Evolutionary conservation across 1,139 yeast species (phyloP), one percentile per base, ranked within the genome.

Genomic region (Suhomyces bokatorum): DNA sequence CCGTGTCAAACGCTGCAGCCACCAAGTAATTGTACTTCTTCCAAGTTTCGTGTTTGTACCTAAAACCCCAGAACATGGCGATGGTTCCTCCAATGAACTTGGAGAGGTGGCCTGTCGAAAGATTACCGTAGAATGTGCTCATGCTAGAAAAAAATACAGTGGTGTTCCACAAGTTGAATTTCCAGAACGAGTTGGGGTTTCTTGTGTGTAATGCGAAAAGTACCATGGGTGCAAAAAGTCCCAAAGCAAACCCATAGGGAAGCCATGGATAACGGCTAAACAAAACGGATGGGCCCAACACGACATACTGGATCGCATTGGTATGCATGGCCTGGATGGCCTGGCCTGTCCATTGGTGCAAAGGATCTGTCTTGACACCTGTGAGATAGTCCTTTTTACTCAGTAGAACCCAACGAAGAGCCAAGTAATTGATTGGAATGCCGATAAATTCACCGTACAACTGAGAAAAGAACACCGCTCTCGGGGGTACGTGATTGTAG

Each of bases 271-370:
- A 75, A 34, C 69, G 60, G 8, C 55, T 56, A 50, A 77, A 77
- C 4, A 77, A 58, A 32, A 72, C 57, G 7, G 60, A 52, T 0
- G 81, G 81, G 0, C 81, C 82, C 35, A 77, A 57, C 1, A 77
- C 64, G 13, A 75, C 80, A 47, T 76, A 76, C 52, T 74, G 80
- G 26, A 77, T 70, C 11, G 81, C 76, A 52, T 75, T 75, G 12
- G 78, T 71, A 51, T 75, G 75, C 46, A 64, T 66, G 13, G 65
- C 58, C 30, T 66, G 62, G 27, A 76, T 64, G 6, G 62, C 53
- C 49, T 76, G 80, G 4, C 78, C 80, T 1, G 80, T 75, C 81
- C 81, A 77, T 54, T 77, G 81, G 50, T 74, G 75, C 24, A 75
- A 57, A 0, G 79, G 78, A 50, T 77, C 81, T 1, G 48, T 55